phyloP scores from a whole-genome alignment of 495 filamentous ascomycete genomes.

The Neurospora cerealis region DNA sequence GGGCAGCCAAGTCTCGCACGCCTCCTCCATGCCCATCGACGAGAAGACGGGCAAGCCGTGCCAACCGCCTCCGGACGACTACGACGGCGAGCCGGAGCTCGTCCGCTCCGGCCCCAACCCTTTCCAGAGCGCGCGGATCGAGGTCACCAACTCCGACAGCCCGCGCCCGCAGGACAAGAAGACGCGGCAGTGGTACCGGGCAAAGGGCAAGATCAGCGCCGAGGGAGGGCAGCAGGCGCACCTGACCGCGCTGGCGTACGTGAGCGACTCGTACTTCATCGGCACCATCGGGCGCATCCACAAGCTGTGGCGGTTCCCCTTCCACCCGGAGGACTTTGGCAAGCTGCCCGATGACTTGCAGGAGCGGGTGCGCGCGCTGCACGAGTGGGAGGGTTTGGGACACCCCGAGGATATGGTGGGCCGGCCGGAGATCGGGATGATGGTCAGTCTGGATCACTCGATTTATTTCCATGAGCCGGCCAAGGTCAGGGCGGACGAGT shows the following conservation, averaged over 20 bases:
- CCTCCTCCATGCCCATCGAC: slow-evolving; percentile 44
- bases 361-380: slow-evolving; percentile 22
- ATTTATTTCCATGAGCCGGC: slow-evolving; percentile 90
- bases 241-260: slow-evolving; percentile 80
- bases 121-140: slow-evolving; percentile 47
- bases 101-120: slow-evolving; percentile 30
- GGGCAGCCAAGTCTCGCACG: slow-evolving; percentile 50
- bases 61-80: slow-evolving; percentile 28
- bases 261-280: slow-evolving; percentile 86
- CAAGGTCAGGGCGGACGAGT: slow-evolving; percentile 78
- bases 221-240: slow-evolving; percentile 66
- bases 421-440: slow-evolving; percentile 69
- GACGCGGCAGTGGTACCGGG: slow-evolving; percentile 68
- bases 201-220: slow-evolving; percentile 56
- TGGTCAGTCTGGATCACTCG: slow-evolving; percentile 87
- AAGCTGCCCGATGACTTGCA: slow-evolving; percentile 19
- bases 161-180: slow-evolving; percentile 51
- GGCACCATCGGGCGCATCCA: slow-evolving; percentile 75
- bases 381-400: slow-evolving; percentile 33
- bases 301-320: slow-evolving; percentile 52
- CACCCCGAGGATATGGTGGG: slow-evolving; percentile 28
- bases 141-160: slow-evolving; percentile 33
- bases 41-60: slow-evolving; percentile 16
- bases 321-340: slow-evolving; percentile 25
- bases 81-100: slow-evolving; percentile 25